These are phyloP conservation scores for Botryotinia calthae DNA, from an alignment of 2,329 filamentous ascomycete species.

Conservation along the genomic window DNA sequence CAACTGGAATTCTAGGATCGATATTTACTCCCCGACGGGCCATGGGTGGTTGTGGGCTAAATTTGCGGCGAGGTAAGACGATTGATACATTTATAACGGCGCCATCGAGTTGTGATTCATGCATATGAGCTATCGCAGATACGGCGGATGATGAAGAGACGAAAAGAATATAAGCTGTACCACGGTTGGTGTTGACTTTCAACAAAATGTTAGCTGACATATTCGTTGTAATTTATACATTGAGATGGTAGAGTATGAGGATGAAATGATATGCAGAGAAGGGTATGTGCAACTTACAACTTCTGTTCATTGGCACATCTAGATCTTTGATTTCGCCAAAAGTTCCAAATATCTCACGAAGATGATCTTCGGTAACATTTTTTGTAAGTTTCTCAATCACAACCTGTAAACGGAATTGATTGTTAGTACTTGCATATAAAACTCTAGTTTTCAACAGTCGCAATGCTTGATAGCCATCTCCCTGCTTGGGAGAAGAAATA, in stretches of 20 bases:
- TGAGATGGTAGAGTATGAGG: neutral
- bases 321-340: constrained; percentile 86
- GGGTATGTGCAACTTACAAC: constrained; percentile 57
- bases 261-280: neutral
- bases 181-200: constrained; percentile 81
- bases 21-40: constrained; percentile 62
- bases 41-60: constrained; percentile 74
- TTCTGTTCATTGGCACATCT: constrained; percentile 84
- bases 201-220: constrained; percentile 27
- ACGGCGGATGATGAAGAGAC: constrained; percentile 75
- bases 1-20: constrained; percentile 47
- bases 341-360: constrained; percentile 86
- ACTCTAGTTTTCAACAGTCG: constrained; percentile 3
- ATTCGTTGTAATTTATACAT: constrained; percentile 16
- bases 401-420: constrained; percentile 50
- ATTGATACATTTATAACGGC: constrained; percentile 40
- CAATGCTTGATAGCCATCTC: neutral
- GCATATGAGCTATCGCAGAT: constrained; percentile 90
- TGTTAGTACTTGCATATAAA: constrained; percentile 42
- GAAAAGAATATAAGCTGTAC: constrained; percentile 90
- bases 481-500: neutral
- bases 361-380: constrained; percentile 84
- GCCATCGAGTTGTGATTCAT: constrained; percentile 71
- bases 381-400: constrained; percentile 95
- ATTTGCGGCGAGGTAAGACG: constrained; percentile 51